Evolutionary conservation across 345 rosid genomes (phyloP).

Genomic region (Lepidium sativum): DNA sequence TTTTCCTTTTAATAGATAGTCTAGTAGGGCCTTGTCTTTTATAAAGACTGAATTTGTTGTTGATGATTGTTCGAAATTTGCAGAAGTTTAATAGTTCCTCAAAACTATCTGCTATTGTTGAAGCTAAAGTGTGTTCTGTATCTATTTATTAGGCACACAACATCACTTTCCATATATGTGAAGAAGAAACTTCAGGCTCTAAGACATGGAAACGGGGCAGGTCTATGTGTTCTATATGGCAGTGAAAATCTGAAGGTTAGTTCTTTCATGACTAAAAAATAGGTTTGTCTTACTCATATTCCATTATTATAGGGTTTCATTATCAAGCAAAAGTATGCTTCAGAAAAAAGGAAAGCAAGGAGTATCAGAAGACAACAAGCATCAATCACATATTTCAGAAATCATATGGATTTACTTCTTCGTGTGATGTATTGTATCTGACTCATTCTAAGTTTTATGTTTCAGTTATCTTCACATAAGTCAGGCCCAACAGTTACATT

Average conservation of each 20-base stretch:
- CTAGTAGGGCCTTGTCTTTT: background rate
- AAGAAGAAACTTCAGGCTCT: constrained; percentile 56
- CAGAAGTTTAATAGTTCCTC: background rate
- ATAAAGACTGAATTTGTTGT: background rate
- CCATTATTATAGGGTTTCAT: background rate
- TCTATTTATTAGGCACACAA: constrained; percentile 53
- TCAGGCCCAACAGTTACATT: constrained; percentile 67
- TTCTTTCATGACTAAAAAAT: background rate
- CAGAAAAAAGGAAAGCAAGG: background rate
- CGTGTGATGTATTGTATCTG: background rate
- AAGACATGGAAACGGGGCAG: constrained; percentile 56
- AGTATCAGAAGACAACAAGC: background rate
- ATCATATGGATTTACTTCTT: background rate
- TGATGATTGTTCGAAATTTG: background rate
- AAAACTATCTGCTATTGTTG: constrained; percentile 4
- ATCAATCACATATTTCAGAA: background rate
- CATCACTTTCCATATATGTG: constrained; percentile 54
- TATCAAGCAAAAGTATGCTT: constrained; percentile 1
- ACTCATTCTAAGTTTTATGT: constrained; percentile 16
- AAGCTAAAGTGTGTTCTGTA: constrained; percentile 12
- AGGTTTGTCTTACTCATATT: background rate
- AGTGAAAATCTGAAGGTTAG: constrained; percentile 43
- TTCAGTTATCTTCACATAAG: constrained; percentile 39
- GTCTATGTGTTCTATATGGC: constrained; percentile 62
- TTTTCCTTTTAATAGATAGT: background rate